These are phyloP conservation scores for Myriosclerotinia curreyana DNA, from an alignment of 2,329 filamentous ascomycete genomes.

Conservation along the genomic window DNA sequence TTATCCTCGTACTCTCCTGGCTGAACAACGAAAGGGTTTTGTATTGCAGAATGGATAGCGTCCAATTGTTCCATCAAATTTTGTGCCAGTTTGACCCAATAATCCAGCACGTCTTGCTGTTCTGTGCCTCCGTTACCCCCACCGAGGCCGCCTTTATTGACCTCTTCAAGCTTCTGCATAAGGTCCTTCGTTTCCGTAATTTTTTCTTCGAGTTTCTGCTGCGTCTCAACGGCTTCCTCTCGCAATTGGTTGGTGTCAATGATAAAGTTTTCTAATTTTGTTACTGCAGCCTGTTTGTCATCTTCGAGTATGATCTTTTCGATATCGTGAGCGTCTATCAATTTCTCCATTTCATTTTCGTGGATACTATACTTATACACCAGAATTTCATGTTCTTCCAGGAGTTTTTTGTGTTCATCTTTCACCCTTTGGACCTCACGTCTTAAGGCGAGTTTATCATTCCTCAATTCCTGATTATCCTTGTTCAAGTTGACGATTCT, in stretches of 20 bases:
- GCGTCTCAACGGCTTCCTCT: background rate
- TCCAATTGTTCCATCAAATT: background rate
- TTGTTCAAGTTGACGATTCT: no score
- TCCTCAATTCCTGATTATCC: fast-evolving
- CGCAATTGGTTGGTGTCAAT: background rate
- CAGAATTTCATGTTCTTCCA: background rate
- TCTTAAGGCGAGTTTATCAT: no score
- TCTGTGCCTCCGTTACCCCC: background rate
- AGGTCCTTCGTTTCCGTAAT: background rate
- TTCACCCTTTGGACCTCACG: no score
- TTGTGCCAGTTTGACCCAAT: background rate
- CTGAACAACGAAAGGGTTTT: background rate
- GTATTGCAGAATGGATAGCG: background rate
- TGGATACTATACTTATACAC: fast-evolving
- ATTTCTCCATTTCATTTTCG: background rate
- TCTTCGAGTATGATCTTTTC: no score
- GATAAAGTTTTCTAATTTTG: no score
- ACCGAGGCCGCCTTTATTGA: background rate
- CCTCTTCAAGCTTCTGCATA: background rate
- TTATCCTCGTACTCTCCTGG: background rate
- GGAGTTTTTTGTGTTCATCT: no score
- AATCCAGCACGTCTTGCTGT: background rate
- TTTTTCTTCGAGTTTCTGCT: background rate
- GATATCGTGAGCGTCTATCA: background rate
- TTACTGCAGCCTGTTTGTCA: no score